These are phyloP conservation scores for Ogataea salicorniae DNA, from an alignment of 805 yeast genomes.

Conservation along the genomic window DNA sequence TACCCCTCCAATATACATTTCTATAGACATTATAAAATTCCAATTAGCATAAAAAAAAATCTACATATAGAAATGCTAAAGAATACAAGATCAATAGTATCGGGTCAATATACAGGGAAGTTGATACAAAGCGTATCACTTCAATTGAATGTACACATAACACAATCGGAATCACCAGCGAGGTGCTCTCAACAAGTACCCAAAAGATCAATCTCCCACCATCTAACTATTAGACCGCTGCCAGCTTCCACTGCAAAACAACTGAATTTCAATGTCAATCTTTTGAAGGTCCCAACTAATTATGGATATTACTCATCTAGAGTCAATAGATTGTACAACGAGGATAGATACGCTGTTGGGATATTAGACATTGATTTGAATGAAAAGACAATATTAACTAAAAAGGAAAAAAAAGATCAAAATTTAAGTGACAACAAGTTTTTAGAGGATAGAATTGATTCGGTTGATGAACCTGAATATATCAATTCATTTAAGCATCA, in stretches of 20 bases:
- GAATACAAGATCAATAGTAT: too few species aligned
- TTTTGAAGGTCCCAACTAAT: conserved; percentile 61
- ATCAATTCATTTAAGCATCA: conserved; percentile 5
- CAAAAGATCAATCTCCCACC: conserved; percentile 23
- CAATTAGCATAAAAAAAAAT: too few species aligned
- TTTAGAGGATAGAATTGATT: conserved; percentile 14
- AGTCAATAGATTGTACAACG: conserved; percentile 72
- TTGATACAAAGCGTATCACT: too few species aligned
- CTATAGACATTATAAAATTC: too few species aligned
- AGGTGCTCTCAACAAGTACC: background rate
- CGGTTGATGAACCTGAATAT: conserved; percentile 15
- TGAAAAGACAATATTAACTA: background rate
- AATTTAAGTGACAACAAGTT: conserved; percentile 1
- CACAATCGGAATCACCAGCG: too few species aligned
- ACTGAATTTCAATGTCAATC: conserved; percentile 43
- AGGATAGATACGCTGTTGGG: conserved; percentile 70
- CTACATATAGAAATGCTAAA: too few species aligned
- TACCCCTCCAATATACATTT: too few species aligned
- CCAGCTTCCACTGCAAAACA: conserved; percentile 16
- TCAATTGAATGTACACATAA: too few species aligned
- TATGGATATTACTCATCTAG: conserved; percentile 78
- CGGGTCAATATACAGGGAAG: too few species aligned
- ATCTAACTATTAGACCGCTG: conserved; percentile 20
- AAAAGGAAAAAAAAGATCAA: conserved; percentile 1
- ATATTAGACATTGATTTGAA: conserved; percentile 24